A percentile compares a stretch with the other conserved stretches of the same genome.
These are phyloP conservation scores for Biscogniauxia mediterranea DNA, from an alignment of 2,329 filamentous ascomycete species.

Conservation along the genomic window DNA sequence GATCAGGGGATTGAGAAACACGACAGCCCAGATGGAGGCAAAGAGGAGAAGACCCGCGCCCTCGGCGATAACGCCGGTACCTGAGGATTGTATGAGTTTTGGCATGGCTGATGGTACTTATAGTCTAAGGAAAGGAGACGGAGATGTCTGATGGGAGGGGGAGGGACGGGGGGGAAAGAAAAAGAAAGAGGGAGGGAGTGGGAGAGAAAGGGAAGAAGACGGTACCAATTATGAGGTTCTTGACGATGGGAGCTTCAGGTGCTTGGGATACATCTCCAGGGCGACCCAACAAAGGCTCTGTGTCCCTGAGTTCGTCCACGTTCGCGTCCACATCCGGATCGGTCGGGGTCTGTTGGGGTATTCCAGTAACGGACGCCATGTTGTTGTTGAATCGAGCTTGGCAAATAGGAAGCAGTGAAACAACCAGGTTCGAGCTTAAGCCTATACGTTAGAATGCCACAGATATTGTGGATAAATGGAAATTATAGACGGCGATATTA, in stretches of 20 bases:
- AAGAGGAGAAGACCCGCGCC: slow-evolving; percentile 73
- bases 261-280: slow-evolving; percentile 72
- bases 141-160: slow-evolving; percentile 7
- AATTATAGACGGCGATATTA: background rate
- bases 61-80: slow-evolving; percentile 79
- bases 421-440: background rate
- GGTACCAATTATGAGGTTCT: slow-evolving; percentile 74
- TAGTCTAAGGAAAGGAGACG: slow-evolving; percentile 2
- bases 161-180: slow-evolving; percentile 6
- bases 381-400: background rate
- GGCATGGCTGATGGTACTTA: slow-evolving; percentile 21
- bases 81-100: slow-evolving; percentile 46
- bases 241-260: slow-evolving; percentile 59
- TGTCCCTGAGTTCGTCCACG: slow-evolving; percentile 44
- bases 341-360: slow-evolving; percentile 49
- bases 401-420: slow-evolving; percentile 15
- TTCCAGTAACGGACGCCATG: slow-evolving; percentile 70
- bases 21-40: slow-evolving; percentile 72
- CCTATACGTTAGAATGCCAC: background rate
- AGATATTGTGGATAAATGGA: slow-evolving; percentile 2
- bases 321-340: slow-evolving; percentile 35
- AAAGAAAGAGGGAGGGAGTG: slow-evolving; percentile 3
- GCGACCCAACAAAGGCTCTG: slow-evolving; percentile 68
- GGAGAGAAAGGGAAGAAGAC: slow-evolving; percentile 4
- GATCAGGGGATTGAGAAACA: slow-evolving; percentile 68